phyloP scores from a whole-genome alignment of 108 stramenopile species.

The Stephanodiscus minutulus region DNA sequence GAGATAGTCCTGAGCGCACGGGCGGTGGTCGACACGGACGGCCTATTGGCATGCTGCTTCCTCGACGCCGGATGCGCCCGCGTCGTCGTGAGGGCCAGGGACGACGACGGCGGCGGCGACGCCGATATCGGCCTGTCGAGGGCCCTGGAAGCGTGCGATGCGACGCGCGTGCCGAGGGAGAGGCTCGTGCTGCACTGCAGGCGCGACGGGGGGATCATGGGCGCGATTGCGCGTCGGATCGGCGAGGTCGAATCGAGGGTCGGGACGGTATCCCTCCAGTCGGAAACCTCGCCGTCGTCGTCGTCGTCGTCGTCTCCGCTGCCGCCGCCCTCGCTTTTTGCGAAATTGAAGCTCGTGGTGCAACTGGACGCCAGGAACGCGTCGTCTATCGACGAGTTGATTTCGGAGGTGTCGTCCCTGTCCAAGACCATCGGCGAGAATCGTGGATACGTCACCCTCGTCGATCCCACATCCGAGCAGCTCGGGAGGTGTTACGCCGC shows the following conservation, averaged over 20 bases:
- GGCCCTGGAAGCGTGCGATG: constrained; percentile 62
- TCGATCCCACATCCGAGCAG: constrained; percentile 68
- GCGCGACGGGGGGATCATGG: neutral
- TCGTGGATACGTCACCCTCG: constrained; percentile 58
- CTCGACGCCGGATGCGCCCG: constrained; percentile 79
- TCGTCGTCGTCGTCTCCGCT: constrained; percentile 8
- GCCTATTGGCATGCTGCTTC: constrained; percentile 72
- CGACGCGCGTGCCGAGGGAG: constrained; percentile 67
- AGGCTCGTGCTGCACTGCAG: constrained; percentile 67
- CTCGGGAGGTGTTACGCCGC: constrained; percentile 68
- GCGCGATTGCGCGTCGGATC: neutral
- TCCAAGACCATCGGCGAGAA: constrained; percentile 58
- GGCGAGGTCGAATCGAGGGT: constrained; percentile 8
- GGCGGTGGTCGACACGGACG: constrained; percentile 63
- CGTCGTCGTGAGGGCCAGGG: constrained; percentile 44
- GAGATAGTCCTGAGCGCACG: constrained; percentile 56
- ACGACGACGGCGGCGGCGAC: neutral
- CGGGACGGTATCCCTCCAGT: constrained; percentile 15
- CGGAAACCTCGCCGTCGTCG: constrained; percentile 1
- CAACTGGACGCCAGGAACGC: constrained; percentile 17
- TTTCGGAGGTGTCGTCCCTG: constrained; percentile 19
- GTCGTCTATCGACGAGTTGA: constrained; percentile 9
- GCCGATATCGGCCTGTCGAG: neutral
- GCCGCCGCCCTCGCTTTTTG: constrained; percentile 16
- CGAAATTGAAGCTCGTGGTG: constrained; percentile 44